Base-by-base conservation (phyloP, 106 monocot genomes). In the Platanthera guangdongensis region DNA sequence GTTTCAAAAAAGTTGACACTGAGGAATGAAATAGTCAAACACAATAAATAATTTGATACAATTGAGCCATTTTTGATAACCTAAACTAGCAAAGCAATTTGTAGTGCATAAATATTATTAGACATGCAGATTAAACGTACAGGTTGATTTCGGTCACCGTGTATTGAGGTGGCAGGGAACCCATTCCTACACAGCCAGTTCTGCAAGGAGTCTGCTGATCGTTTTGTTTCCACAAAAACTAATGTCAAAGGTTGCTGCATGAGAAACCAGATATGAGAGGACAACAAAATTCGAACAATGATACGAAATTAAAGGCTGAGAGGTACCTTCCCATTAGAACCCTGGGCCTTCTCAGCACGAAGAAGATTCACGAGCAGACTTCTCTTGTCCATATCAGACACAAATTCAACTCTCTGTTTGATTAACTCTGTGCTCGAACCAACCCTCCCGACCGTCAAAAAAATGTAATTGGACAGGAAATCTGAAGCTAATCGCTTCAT, bases 201-300 rank as follows among this genome's bases (percentile, higher is more conserved):
- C 57, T 87, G 77, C 75, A 90, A 70, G 0, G 79, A 82, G 63
- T 90, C 84, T 10, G 87, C 86, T 9, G 76, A 80, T 76, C 84
- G 74, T 78, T 90, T 90, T 13, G 86, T 90, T 80, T 87, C 87
- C 55, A 90, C 87, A 80, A 90, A 90, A 30, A 90, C 82, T 51
- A 90, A 77, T 49, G 86, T 90, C 52, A 87, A 82, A 72, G 82
- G 52, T 75, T 75, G 81, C 89, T 90, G 82, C 60, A 77, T 10
- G 32, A 65, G 21, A 21, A 60, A 21, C 59, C 8, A 39, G 39
- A 39, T 60, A 60, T 19, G 18, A 60, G 19, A 19, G 11, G 9
- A 65, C 32, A 65, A 10, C 32, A 12, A 18, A 59, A 59, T 59
- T 5, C 19, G 2, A 60, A 1, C 8, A 1, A 60, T 60, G 21